Percentiles rank a stretch among this genome's conserved stretches.
Evolutionary conservation across 2,329 filamentous ascomycete species (phyloP).

Genomic region (Ophiocordyceps camponoti-leonardi): DNA sequence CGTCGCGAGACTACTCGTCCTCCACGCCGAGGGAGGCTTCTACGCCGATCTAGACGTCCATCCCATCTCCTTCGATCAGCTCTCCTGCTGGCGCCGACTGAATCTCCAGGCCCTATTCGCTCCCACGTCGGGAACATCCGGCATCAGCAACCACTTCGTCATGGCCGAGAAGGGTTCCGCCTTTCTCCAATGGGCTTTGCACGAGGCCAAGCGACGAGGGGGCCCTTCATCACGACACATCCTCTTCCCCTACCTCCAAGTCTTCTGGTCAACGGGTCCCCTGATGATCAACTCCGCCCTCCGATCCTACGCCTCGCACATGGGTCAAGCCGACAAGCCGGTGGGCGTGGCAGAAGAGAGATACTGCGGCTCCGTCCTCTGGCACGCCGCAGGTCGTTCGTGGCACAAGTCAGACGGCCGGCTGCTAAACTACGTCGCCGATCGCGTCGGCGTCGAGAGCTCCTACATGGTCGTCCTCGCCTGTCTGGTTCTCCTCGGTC

Average conservation of each 20-base stretch:
- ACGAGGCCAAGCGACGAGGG: constrained; percentile 7
- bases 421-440: constrained; percentile 7
- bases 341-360: constrained; percentile 5
- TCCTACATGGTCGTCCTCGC: not conserved
- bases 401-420: constrained; percentile 9
- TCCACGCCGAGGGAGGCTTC: constrained; percentile 8
- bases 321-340: constrained; percentile 1
- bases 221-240: constrained; percentile 3
- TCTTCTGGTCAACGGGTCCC: constrained; percentile 10
- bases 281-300: constrained; percentile 8
- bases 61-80: constrained; percentile 3
- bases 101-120: constrained; percentile 5
- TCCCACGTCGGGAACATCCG: constrained; percentile 2
- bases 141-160: constrained; percentile 11
- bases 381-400: constrained; percentile 8
- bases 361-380: constrained; percentile 2
- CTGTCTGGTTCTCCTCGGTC: not conserved
- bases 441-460: constrained; percentile 1
- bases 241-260: constrained; percentile 8
- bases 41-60: constrained; percentile 10
- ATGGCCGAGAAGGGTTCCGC: constrained; percentile 6
- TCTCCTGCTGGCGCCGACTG: constrained; percentile 5
- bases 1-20: constrained; percentile 6
- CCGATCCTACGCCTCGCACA: constrained; percentile 5
- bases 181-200: constrained; percentile 7